A percentile compares a stretch with the other conserved stretches of the same genome.
Evolutionary conservation across 2,329 filamentous ascomycete genomes (phyloP).

Genomic region (Trichoderma pleuroti): DNA sequence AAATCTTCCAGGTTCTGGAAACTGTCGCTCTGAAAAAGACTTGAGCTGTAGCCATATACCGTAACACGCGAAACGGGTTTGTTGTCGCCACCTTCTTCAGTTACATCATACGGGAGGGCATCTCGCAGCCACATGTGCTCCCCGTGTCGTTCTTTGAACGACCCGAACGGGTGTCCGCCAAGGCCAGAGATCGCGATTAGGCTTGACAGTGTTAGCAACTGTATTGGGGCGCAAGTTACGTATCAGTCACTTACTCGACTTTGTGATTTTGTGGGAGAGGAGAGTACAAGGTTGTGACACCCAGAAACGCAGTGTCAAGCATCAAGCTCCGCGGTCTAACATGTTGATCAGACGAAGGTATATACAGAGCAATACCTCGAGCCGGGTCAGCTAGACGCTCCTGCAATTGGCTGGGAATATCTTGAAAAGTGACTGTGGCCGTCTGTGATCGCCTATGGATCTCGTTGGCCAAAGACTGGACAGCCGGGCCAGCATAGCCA

Average conservation of each 20-base stretch:
- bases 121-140: constrained; percentile 4
- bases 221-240: accelerated
- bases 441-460: not conserved
- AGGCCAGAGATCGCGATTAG: not conserved
- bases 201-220: not conserved
- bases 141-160: not conserved
- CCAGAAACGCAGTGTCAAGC: not conserved
- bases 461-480: not conserved
- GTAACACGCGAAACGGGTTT: not conserved
- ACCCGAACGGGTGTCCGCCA: not conserved
- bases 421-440: not conserved
- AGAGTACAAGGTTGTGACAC: not conserved
- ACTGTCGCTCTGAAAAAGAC: not conserved
- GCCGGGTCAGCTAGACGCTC: not conserved
- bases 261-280: not conserved
- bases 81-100: not conserved
- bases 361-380: not conserved
- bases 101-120: not conserved
- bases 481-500: not conserved
- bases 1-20: not conserved
- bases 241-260: not conserved
- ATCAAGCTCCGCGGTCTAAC: not conserved
- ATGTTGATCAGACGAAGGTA: not conserved
- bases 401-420: too few relatives aligned
- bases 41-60: not conserved